phyloP scores from a whole-genome alignment of 257 asterid genomes.

The Eucommia ulmoides region DNA sequence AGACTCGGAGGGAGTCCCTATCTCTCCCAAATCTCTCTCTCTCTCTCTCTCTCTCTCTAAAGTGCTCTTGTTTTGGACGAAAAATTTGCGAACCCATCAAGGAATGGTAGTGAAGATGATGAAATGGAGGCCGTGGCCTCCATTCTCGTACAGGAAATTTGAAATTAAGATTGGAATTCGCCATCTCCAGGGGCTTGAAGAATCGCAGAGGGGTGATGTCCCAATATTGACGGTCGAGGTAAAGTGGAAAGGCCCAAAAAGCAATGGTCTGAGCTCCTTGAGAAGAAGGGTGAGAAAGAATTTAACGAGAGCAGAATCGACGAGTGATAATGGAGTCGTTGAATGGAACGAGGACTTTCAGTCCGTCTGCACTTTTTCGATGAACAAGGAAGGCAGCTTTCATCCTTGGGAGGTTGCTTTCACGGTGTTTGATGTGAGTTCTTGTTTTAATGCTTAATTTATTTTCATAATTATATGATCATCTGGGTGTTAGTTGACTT shows the following conservation, averaged over 20 bases:
- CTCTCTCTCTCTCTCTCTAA: too few species aligned
- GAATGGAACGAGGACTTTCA: slow-evolving; percentile 60
- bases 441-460: too few species aligned
- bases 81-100: background rate
- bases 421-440: slow-evolving; percentile 50
- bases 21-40: background rate
- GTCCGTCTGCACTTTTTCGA: slow-evolving; percentile 29
- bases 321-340: slow-evolving; percentile 26
- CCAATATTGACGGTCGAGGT: slow-evolving; percentile 40
- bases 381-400: slow-evolving; percentile 28
- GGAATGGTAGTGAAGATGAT: slow-evolving; percentile 66
- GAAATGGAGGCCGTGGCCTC: slow-evolving; percentile 75
- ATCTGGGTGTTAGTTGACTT: too few species aligned
- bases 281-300: slow-evolving; percentile 31
- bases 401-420: slow-evolving; percentile 63
- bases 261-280: slow-evolving; percentile 30
- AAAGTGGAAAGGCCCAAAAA: slow-evolving; percentile 63
- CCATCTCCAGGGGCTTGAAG: slow-evolving; percentile 20
- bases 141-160: slow-evolving; percentile 40
- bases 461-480: too few species aligned
- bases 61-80: slow-evolving; percentile 1
- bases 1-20: background rate
- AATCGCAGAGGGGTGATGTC: slow-evolving; percentile 5
- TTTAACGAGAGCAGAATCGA: slow-evolving; percentile 37
- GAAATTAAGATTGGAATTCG: slow-evolving; percentile 37